Evolutionary conservation across 148 eudicot genomes (phyloP).

Genomic region (Drosera capensis): DNA sequence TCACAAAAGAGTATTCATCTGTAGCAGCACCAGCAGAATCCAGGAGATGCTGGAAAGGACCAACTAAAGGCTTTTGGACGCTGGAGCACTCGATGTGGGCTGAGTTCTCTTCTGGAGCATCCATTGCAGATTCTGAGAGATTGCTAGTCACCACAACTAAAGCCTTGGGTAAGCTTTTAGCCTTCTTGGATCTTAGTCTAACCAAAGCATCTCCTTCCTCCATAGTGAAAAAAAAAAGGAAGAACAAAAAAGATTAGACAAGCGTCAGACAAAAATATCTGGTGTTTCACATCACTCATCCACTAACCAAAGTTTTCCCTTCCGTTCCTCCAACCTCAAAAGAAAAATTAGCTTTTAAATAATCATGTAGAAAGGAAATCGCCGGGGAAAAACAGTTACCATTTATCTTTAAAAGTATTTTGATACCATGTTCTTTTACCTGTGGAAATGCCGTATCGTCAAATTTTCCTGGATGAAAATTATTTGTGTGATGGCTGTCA

Average conservation of each 20-base stretch:
- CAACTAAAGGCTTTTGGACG: too few species aligned
- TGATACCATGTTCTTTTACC: too few species aligned
- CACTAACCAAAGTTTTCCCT: too few species aligned
- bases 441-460: constrained; percentile 15
- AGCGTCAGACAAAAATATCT: too few species aligned
- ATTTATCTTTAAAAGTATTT: not conserved
- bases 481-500: not conserved
- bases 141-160: constrained; percentile 48
- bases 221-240: not conserved
- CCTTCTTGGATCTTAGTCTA: constrained; percentile 7
- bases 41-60: too few species aligned
- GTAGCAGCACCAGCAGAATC: constrained; percentile 65
- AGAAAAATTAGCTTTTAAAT: too few species aligned
- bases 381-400: not conserved
- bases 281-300: too few species aligned
- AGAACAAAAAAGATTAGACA: not conserved
- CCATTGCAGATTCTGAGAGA: constrained; percentile 71
- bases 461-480: constrained; percentile 8
- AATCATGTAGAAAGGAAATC: not conserved
- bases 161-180: constrained; percentile 15
- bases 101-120: constrained; percentile 61
- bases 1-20: constrained; percentile 51
- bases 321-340: too few species aligned
- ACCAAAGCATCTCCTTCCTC: constrained; percentile 21
- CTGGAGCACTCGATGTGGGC: too few species aligned